Percentiles rank a stretch among this genome's conserved stretches.
Conservation (phyloP, 129 eudicot species). For the Flaveria linearis region DNA sequence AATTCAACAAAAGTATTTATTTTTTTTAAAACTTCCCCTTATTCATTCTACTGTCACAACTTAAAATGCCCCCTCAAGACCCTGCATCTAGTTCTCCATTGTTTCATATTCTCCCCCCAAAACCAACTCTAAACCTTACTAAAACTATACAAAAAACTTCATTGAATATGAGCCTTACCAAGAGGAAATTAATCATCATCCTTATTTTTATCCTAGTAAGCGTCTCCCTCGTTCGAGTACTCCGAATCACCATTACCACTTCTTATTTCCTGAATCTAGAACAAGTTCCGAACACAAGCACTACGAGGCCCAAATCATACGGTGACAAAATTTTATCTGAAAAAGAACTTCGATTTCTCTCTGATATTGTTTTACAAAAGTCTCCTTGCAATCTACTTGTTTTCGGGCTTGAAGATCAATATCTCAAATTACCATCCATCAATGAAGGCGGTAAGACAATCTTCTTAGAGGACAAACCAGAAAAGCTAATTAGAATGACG, state of each 20-base stretch:
- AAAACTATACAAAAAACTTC: conserved; percentile 17
- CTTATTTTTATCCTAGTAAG: conserved; percentile 52
- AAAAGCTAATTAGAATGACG: conserved; percentile 32
- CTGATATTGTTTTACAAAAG: conserved; percentile 45
- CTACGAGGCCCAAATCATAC: not conserved
- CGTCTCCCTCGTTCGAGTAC: conserved; percentile 57
- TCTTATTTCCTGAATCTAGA: conserved; percentile 36
- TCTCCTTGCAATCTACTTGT: conserved; percentile 86
- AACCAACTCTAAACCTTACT: conserved; percentile 3
- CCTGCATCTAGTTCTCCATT: conserved; percentile 35
- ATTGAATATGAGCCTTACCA: conserved; percentile 39
- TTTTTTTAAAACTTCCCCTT: conserved; percentile 26
- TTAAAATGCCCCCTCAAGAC: conserved; percentile 58
- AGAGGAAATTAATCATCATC: conserved; percentile 50
- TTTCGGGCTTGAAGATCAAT: conserved; percentile 69
- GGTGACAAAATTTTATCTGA: conserved; percentile 37
- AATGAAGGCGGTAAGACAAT: conserved; percentile 67
- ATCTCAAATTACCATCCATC: conserved; percentile 44
- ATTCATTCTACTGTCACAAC: conserved; percentile 23
- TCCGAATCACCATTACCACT: conserved; percentile 45
- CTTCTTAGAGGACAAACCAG: conserved; percentile 62
- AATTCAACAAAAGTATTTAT: conserved; percentile 15
- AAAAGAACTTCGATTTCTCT: conserved; percentile 58
- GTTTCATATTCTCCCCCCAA: conserved; percentile 24
- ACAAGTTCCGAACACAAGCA: conserved; percentile 12